phyloP scores from a whole-genome alignment of 2,329 filamentous ascomycete genomes.

The Talaromyces atroroseus region DNA sequence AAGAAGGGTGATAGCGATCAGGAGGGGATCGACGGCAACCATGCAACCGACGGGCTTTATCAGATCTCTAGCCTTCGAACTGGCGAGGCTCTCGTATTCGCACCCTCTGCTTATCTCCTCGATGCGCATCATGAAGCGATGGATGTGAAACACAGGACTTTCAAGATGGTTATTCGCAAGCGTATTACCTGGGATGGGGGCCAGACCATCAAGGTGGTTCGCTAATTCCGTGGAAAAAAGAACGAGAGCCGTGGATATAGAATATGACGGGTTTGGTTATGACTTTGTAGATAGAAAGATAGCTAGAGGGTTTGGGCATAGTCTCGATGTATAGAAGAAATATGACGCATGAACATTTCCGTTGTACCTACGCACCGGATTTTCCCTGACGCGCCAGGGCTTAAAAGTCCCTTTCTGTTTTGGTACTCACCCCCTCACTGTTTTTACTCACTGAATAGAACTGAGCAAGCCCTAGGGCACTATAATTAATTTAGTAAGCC shows the following conservation, averaged over 20 bases:
- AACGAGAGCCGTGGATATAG: background rate
- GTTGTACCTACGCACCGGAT: too few relatives aligned
- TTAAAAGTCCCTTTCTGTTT: too few relatives aligned
- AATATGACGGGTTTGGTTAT: background rate
- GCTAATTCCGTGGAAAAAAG: slow-evolving; percentile 3
- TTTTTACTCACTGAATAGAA: too few relatives aligned
- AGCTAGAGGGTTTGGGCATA: background rate
- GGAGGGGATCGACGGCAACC: background rate
- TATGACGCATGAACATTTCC: background rate
- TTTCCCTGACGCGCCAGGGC: too few relatives aligned
- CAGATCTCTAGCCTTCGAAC: slow-evolving; percentile 21
- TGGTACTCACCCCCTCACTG: too few relatives aligned
- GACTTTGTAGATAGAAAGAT: background rate
- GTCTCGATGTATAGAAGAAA: background rate
- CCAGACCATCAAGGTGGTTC: slow-evolving; percentile 18
- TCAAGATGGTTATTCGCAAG: slow-evolving; percentile 21
- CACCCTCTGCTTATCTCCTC: slow-evolving; percentile 19
- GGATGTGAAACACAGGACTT: slow-evolving; percentile 17
- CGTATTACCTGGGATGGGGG: slow-evolving; percentile 24
- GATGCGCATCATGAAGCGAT: slow-evolving; percentile 12
- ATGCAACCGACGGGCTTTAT: slow-evolving; percentile 14
- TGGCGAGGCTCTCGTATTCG: slow-evolving; percentile 23
- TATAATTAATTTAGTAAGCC: too few relatives aligned
- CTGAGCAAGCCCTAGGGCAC: too few relatives aligned
- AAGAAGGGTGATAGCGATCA: background rate